These are phyloP conservation scores for Mortierella sp. DNA, from an alignment of 371 early-diverging fungal species.

Conservation along the genomic window DNA sequence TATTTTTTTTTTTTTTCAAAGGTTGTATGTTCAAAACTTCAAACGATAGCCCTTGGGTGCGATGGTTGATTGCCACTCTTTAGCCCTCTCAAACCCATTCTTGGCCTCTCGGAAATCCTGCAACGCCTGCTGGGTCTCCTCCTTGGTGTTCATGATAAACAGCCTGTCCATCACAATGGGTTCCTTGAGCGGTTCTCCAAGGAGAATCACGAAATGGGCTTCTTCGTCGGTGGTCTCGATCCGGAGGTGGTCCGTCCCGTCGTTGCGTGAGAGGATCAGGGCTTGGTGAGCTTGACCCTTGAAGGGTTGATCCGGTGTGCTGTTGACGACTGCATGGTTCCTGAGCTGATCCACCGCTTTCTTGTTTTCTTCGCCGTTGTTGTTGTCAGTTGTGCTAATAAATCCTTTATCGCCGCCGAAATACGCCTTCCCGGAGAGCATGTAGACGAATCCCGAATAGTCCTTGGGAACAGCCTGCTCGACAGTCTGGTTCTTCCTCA, in stretches of 20 bases:
- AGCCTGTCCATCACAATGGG: conserved; percentile 67
- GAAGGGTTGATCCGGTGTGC: conserved; percentile 14
- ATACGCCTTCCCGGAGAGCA: conserved; percentile 68
- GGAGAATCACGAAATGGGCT: conserved; percentile 70
- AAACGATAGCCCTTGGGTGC: conserved; percentile 40
- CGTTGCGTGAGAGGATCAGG: conserved; percentile 62
- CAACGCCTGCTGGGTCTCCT: conserved; percentile 67
- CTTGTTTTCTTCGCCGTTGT: neutral
- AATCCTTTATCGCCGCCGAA: conserved; percentile 64
- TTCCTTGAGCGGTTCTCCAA: conserved; percentile 65
- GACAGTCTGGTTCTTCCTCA: conserved; percentile 64
- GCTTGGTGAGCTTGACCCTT: conserved; percentile 68
- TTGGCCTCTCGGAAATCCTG: conserved; percentile 58
- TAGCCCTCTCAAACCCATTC: conserved; percentile 63
- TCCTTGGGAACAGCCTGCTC: conserved; percentile 69
- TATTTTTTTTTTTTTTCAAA: neutral
- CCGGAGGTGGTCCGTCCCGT: conserved; percentile 45
- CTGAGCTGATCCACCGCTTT: neutral
- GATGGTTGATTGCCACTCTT: conserved; percentile 55
- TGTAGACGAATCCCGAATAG: conserved; percentile 77
- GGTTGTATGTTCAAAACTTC: conserved; percentile 26
- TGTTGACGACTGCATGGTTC: conserved; percentile 18
- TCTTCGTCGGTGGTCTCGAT: conserved; percentile 66
- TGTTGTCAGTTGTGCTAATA: neutral
- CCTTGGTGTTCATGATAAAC: conserved; percentile 73